A percentile compares a stretch with the other conserved stretches of the same genome.
Evolutionary conservation across 2,329 filamentous ascomycete genomes (phyloP).

Genomic region (Trichoderma sp.): DNA sequence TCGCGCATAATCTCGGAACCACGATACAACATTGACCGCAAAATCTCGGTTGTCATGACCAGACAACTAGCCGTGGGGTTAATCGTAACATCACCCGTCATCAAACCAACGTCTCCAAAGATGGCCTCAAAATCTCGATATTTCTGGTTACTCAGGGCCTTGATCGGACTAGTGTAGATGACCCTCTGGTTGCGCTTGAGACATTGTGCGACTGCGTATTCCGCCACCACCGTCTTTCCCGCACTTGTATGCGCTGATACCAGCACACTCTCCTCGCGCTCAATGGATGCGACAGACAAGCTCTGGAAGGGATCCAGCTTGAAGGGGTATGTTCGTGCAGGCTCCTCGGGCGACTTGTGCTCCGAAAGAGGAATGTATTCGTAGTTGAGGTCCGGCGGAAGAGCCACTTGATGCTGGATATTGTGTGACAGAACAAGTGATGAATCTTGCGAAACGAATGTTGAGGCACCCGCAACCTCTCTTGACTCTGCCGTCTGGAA

Average conservation of each 20-base stretch:
- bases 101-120: slow-evolving; percentile 94
- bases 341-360: slow-evolving; percentile 85
- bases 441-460: slow-evolving; percentile 63
- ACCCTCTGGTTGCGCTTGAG: slow-evolving; percentile 96
- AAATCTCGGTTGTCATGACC: slow-evolving; percentile 99
- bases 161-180: slow-evolving; percentile 99
- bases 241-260: slow-evolving; percentile 97
- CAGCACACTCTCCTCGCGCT: slow-evolving; percentile 92
- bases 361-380: slow-evolving; percentile 93
- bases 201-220: slow-evolving; percentile 97
- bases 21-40: slow-evolving; percentile 96
- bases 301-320: slow-evolving; percentile 97
- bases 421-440: slow-evolving; percentile 90
- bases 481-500: slow-evolving; percentile 95
- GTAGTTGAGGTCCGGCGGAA: slow-evolving; percentile 92
- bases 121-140: slow-evolving; percentile 95
- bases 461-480: slow-evolving; percentile 80
- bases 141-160: slow-evolving; percentile 97
- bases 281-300: slow-evolving; percentile 89
- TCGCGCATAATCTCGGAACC: slow-evolving; percentile 99
- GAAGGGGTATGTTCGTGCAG: slow-evolving; percentile 83
- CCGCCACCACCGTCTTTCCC: slow-evolving; percentile 96
- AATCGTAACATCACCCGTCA: slow-evolving; percentile 99
- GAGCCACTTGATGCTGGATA: slow-evolving; percentile 95
- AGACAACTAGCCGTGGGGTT: slow-evolving; percentile 97